Conservation (phyloP, 2,329 filamentous ascomycete genomes). For the Clonostachys sp. region DNA sequence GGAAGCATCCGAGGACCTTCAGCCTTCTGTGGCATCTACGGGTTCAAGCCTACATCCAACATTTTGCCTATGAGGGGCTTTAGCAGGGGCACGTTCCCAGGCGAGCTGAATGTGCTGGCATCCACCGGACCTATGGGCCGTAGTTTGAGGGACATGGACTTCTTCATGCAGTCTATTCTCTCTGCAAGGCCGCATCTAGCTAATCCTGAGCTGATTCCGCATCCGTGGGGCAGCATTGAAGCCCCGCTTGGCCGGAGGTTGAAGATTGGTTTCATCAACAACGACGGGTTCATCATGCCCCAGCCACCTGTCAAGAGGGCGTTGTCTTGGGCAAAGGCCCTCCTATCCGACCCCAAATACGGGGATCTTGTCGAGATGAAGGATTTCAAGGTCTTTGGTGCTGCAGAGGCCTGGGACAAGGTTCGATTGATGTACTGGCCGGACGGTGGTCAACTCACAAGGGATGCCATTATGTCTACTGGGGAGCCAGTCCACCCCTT, state of each 20-base stretch:
- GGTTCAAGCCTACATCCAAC: constrained; percentile 29
- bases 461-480: constrained; percentile 6
- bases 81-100: constrained; percentile 15
- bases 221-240: constrained; percentile 28
- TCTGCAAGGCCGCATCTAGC: constrained; percentile 32
- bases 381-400: constrained; percentile 13
- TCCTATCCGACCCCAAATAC: constrained; percentile 3
- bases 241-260: constrained; percentile 3
- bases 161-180: constrained; percentile 28
- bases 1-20: constrained; percentile 38
- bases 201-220: constrained; percentile 29
- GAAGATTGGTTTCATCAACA: constrained; percentile 10
- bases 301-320: constrained; percentile 15
- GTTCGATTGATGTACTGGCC: constrained; percentile 14
- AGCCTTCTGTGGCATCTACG: constrained; percentile 35
- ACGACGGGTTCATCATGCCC: constrained; percentile 13
- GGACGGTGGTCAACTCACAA: constrained; percentile 11
- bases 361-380: constrained; percentile 10
- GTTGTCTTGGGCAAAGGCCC: constrained; percentile 6
- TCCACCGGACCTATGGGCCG: constrained; percentile 6
- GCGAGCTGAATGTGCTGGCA: constrained; percentile 25
- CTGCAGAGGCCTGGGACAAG: constrained; percentile 10
- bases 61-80: constrained; percentile 15
- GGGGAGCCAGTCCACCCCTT: constrained; percentile 18
- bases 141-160: constrained; percentile 23